Conservation (phyloP, 2,329 filamentous ascomycete species). For the Westerdykella ornata region DNA sequence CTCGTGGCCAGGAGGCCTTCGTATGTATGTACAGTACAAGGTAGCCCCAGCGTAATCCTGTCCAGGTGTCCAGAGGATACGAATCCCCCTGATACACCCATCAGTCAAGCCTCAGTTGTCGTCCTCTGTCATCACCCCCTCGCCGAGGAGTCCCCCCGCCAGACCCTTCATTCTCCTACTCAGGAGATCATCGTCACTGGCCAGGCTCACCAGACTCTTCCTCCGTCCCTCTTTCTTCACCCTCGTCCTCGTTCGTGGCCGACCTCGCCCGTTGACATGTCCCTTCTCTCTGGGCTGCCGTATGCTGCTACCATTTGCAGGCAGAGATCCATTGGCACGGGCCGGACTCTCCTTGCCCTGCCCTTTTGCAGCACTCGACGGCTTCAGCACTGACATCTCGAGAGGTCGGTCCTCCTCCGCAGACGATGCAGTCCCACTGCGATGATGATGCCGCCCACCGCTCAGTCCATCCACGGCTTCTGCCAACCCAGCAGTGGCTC, state of each 20-base stretch:
- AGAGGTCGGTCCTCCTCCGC: conserved; percentile 75
- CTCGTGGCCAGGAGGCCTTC: too few relatives aligned
- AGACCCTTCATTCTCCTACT: conserved; percentile 45
- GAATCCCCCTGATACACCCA: too few relatives aligned
- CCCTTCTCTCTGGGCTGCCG: conserved; percentile 2
- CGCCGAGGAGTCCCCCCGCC: conserved; percentile 37
- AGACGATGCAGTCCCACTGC: conserved; percentile 53
- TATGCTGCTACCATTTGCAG: neutral
- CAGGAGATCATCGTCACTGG: conserved; percentile 45
- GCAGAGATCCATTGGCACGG: conserved; percentile 1
- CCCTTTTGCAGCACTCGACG: conserved; percentile 7
- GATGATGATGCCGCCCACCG: conserved; percentile 42
- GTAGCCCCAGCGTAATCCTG: too few relatives aligned
- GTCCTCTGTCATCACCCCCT: neutral
- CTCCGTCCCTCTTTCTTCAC: conserved; percentile 26
- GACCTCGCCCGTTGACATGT: conserved; percentile 8
- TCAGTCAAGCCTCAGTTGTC: neutral
- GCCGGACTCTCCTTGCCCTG: conserved; percentile 16
- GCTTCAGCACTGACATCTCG: conserved; percentile 58
- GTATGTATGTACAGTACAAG: too few relatives aligned
- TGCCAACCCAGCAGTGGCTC: conserved; percentile 65
- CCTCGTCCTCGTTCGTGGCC: conserved; percentile 17
- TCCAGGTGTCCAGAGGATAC: too few relatives aligned
- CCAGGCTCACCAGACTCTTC: conserved; percentile 42
- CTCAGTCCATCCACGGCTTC: conserved; percentile 57